These are phyloP conservation scores for Skeletonema menzelii DNA, from an alignment of 108 stramenopile species.

Conservation along the genomic window DNA sequence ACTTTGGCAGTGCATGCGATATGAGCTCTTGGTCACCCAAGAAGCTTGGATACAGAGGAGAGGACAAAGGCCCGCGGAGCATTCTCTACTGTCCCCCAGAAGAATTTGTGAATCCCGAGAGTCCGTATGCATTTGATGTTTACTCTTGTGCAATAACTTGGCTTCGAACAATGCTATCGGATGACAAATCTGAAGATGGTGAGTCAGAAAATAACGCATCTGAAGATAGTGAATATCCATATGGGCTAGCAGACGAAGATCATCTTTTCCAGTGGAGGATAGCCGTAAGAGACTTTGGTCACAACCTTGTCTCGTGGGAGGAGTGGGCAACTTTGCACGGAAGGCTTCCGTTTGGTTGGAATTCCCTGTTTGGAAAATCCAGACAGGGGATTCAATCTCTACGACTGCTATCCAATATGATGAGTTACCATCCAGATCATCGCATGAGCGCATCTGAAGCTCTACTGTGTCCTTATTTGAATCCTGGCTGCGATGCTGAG, in stretches of 20 bases:
- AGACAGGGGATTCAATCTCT: conserved; percentile 24
- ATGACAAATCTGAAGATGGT: conserved; percentile 13
- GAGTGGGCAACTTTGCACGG: conserved; percentile 33
- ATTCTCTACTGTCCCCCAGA: conserved; percentile 47
- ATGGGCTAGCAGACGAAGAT: conserved; percentile 27
- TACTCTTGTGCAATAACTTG: conserved; percentile 39
- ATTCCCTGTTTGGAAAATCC: conserved; percentile 39
- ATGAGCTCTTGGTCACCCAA: conserved; percentile 39
- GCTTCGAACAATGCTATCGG: conserved; percentile 34
- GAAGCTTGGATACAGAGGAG: conserved; percentile 37
- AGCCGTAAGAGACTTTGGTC: conserved; percentile 35
- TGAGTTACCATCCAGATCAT: conserved; percentile 28
- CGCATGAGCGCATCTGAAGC: conserved; percentile 39
- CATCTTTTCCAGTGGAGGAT: conserved; percentile 37
- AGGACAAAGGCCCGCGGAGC: conserved; percentile 36
- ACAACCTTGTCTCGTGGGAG: conserved; percentile 42
- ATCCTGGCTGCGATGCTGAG: conserved; percentile 25
- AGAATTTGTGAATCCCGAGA: conserved; percentile 36
- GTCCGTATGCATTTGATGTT: conserved; percentile 46
- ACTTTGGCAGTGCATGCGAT: conserved; percentile 46
- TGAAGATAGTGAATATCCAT: background rate
- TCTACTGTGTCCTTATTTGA: conserved; percentile 30
- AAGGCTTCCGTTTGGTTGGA: conserved; percentile 37
- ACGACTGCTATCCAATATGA: conserved; percentile 32
- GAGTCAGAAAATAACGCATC: background rate